Base-by-base conservation (phyloP, 257 asterid species). In the Asclepias syriaca region DNA sequence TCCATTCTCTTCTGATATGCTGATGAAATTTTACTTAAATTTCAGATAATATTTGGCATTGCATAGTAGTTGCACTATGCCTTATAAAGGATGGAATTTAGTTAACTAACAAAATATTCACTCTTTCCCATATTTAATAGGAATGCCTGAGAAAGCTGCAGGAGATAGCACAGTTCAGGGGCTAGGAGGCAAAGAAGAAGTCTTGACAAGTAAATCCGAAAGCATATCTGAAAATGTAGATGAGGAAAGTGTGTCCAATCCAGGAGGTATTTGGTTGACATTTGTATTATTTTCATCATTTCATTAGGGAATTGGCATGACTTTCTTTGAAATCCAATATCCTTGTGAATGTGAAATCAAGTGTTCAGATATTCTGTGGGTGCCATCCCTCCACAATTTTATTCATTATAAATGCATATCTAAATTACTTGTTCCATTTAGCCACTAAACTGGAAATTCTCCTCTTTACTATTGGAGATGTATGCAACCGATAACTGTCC, bases 101-200 rank as follows among this genome's bases (percentile, higher is more conserved):
- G 1, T 40, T 65, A 77, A 65, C 72, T 48, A 37, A 65, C 50
- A 60, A 12, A 59, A 27, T 65, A 9, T 15, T 68, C 50, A 63
- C 78, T 67, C 70, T 66, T 68, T 24, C 63, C 65, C 66, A 22
- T 76, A 66, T 72, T 78, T 64, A 69, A 72, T 76, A 78, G 95
- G 78, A 71, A 39, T 76, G 60, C 69, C 72, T 78, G 84, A 69
- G 67, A 82, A 84, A 56, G 74, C 82, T 43, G 88, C 76, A 75
- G 86, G 76, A 69, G 85, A 84, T 81, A 68, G 82, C 79, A 75
- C 72, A 46, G 71, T 53, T 27, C 77, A 77, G 66, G 79, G 64
- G 70, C 73, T 78, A 55, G 88, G 74, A 73, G 77, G 75, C 80
- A 68, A 68, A 63, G 85, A 77, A 68, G 85, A 59, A 75, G 67